Evolutionary conservation across 805 yeast genomes (phyloP), one percentile per base, ranked within the genome.

Genomic region (Candida sanyiensis): DNA sequence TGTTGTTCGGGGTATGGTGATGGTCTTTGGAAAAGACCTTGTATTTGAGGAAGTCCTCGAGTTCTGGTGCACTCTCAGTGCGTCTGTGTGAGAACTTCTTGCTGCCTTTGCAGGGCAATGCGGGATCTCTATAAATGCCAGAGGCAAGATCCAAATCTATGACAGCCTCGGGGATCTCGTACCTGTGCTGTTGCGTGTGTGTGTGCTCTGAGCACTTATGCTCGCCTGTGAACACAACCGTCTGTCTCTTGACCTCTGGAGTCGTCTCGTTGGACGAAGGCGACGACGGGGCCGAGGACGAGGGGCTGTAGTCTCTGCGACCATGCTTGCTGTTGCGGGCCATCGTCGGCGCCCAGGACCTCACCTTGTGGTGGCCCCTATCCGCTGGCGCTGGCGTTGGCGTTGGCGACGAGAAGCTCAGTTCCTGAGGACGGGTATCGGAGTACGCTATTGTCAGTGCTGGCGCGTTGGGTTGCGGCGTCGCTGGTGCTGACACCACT

Each of bases 61-160:
- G 60, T 23, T 74, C 77, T 6, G 80, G 79, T 0, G 80, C 80
- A 28, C 76, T 69, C 52, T 74, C 80, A 1, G 77, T 63, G 41
- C 80, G 63, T 49, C 77, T 63, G 51, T 74, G 80, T 6, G 58
- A 46, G 35, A 51, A 44, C 54, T 54, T 43, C 58, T 61, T 59
- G 5, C 43, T 39, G 10, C 38, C 47, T 10, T 40, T 38, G 3
- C 26, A 25, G 6, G 38, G 35, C 5, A 41, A 17, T 13, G 52
- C 42, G 8, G 63, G 63, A 35, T 59, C 57, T 37, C 55, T 52
- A 33, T 48, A 49, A 13, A 66, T 54, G 29, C 64, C 69, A 18
- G 71, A 59, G 9, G 77, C 78, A 21, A 70, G 70, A 44, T 76
- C 81, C 34, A 76, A 54, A 46, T 76, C 80, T 18, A 76, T 77